Conservation (phyloP, 139 green algal genomes). For the Mesotaenium endlicherianum region DNA sequence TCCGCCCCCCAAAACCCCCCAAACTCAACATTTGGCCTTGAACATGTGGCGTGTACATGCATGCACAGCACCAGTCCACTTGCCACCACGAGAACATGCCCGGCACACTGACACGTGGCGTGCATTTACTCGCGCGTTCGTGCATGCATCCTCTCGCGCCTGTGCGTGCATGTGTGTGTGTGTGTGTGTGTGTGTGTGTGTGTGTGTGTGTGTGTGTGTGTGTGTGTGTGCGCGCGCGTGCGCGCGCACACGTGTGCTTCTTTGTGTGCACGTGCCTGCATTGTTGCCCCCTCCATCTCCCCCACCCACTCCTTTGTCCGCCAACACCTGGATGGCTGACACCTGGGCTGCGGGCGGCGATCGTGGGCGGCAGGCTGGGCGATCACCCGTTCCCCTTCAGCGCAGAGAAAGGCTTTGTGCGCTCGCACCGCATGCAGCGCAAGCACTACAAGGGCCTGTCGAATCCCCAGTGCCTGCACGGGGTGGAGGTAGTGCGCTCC, state of each 20-base stretch:
- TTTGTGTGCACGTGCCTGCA: too few relatives aligned
- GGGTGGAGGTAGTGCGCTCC: slow-evolving; percentile 7
- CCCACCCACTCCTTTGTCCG: neutral
- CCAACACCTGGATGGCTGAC: neutral
- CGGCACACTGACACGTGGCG: neutral
- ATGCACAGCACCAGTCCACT: too few relatives aligned
- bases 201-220: neutral
- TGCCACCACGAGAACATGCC: too few relatives aligned
- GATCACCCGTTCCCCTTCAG: slow-evolving; percentile 45
- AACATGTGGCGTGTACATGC: too few relatives aligned
- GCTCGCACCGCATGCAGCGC: slow-evolving; percentile 47
- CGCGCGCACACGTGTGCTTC: neutral
- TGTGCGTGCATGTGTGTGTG: neutral
- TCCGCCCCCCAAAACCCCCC: neutral
- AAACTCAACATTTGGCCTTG: too few relatives aligned
- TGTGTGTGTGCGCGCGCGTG: neutral
- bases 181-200: neutral
- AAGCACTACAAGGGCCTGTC: slow-evolving; percentile 49
- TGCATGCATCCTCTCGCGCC: neutral
- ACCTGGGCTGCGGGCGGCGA: neutral
- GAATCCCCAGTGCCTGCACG: slow-evolving; percentile 50
- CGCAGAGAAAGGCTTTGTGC: slow-evolving; percentile 22
- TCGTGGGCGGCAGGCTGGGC: slow-evolving; percentile 5
- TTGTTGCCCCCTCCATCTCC: neutral
- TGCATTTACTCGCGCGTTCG: neutral